These are phyloP conservation scores for Begonia loranthoides DNA, from an alignment of 306 rosid genomes.

Conservation along the genomic window DNA sequence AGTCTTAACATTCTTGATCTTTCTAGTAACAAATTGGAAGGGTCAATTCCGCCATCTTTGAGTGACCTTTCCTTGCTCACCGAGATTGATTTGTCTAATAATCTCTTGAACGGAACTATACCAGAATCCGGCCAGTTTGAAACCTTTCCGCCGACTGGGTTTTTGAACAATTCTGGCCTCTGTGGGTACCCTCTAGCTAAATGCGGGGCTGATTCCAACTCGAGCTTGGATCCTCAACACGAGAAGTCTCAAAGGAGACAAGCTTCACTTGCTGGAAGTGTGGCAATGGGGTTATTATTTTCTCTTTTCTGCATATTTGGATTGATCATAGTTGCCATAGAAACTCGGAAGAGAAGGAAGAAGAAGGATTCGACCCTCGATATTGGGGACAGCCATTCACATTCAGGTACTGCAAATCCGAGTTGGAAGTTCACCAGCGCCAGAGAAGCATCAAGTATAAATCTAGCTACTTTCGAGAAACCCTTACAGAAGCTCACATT, in stretches of 20 bases:
- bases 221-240: constrained; percentile 4
- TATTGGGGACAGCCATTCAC: constrained; percentile 55
- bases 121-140: constrained; percentile 73
- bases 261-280: constrained; percentile 18
- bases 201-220: constrained; percentile 21
- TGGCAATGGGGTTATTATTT: constrained; percentile 27
- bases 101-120: constrained; percentile 43
- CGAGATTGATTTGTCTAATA: constrained; percentile 71
- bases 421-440: constrained; percentile 60
- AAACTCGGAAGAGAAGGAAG: constrained; percentile 20
- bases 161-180: constrained; percentile 55
- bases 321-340: constrained; percentile 23
- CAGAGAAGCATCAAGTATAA: constrained; percentile 66
- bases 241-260: constrained; percentile 21
- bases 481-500: constrained; percentile 57
- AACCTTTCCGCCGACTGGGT: constrained; percentile 55
- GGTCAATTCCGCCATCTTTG: constrained; percentile 46
- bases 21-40: constrained; percentile 52
- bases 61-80: constrained; percentile 52
- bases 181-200: constrained; percentile 49
- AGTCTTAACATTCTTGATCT: constrained; percentile 55
- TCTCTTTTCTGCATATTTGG: constrained; percentile 28
- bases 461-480: constrained; percentile 62
- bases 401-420: constrained; percentile 39
- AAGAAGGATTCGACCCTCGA: constrained; percentile 29